Evolutionary conservation across 805 yeast genomes (phyloP).

Genomic region (Tetrapisispora taiwanensis): DNA sequence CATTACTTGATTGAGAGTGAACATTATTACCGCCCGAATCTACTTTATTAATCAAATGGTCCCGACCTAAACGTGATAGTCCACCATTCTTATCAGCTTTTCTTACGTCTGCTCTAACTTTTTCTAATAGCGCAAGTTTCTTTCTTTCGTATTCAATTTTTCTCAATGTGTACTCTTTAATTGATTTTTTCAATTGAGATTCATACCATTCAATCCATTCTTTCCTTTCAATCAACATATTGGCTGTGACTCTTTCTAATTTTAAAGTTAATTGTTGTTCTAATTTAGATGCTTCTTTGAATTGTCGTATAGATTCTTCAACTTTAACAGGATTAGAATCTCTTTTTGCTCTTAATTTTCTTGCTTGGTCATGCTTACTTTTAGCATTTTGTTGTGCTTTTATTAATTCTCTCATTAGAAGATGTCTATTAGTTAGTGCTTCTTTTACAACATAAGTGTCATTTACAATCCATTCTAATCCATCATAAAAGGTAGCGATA

Average conservation of each 20-base stretch:
- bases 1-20: conserved; percentile 37
- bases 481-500: conserved; percentile 69
- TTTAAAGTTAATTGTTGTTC: conserved; percentile 73
- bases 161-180: conserved; percentile 53
- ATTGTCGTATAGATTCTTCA: conserved; percentile 74
- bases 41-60: conserved; percentile 24
- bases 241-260: conserved; percentile 73
- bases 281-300: conserved; percentile 66
- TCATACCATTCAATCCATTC: conserved; percentile 49
- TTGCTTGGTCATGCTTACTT: conserved; percentile 59
- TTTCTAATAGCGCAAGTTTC: conserved; percentile 62
- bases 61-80: conserved; percentile 60
- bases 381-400: conserved; percentile 71
- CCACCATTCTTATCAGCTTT: conserved; percentile 72
- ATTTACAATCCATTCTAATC: conserved; percentile 48
- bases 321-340: conserved; percentile 79
- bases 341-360: conserved; percentile 57
- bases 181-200: conserved; percentile 38
- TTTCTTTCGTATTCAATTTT: conserved; percentile 82
- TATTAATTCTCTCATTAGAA: conserved; percentile 78
- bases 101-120: conserved; percentile 59
- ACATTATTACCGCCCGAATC: not conserved
- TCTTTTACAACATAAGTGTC: conserved; percentile 88
- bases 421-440: conserved; percentile 82
- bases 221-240: conserved; percentile 63